Evolutionary conservation across 345 rosid species (phyloP), one percentile per base, ranked within the genome.

Genomic region (Populus simonii): DNA sequence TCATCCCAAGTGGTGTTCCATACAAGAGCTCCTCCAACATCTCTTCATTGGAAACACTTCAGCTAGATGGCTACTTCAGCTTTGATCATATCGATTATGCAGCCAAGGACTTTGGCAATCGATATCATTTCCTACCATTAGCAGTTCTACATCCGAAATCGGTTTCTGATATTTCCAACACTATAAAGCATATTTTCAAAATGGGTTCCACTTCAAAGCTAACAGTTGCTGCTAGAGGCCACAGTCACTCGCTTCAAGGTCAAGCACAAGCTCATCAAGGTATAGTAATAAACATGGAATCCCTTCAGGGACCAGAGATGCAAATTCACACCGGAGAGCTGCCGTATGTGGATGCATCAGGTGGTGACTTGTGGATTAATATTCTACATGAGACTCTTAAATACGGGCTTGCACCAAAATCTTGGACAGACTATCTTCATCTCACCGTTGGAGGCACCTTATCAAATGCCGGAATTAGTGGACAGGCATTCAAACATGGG

Each of bases 341-440:
- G 63, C 94, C 97, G 0, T 94, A 87, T 69, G 97, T 92, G 67
- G 99, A 96, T 79, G 97, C 87, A 65, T 88, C 98, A 1, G 98
- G 99, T 22, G 94, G 99, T 45, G 97, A 91, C 81, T 53, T 91
- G 71, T 96, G 99, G 99, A 91, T 96, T 63, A 82, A 91, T 77
- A 81, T 93, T 80, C 92, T 96, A 77, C 88, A 84, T 4, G 92
- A 92, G 85, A 93, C 97, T 70, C 90, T 96, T 35, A 90, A 88
- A 83, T 59, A 85, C 13, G 97, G 97, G 74, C 89, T 93, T 59
- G 79, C 98, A 76, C 99, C 98, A 4, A 92, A 89, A 84, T 91
- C 99, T 2, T 93, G 98, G 99, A 96, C 99, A 1, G 99, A 93
- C 80, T 93, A 96, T 89, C 95, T 96, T 77, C 92, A 96, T 84